Conservation (phyloP, 495 filamentous ascomycete species). For the Tuber calosporum region DNA sequence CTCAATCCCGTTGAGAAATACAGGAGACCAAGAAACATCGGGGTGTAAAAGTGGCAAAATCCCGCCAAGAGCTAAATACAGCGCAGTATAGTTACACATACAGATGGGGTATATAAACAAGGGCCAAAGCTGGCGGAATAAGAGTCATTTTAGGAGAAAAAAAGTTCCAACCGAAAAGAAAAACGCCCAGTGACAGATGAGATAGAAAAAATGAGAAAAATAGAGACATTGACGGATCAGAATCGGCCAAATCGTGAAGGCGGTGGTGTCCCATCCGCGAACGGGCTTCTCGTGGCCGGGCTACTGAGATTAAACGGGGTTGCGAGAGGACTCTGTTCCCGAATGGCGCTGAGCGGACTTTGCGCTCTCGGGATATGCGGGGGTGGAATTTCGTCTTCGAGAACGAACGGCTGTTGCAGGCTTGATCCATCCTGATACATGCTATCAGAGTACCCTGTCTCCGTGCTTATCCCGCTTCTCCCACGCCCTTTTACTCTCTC, state of each 20-base stretch:
- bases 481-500: constrained; percentile 5
- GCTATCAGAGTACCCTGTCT: constrained; percentile 32
- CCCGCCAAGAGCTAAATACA: background rate
- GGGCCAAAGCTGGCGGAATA: background rate
- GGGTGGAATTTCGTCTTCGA: constrained; percentile 14
- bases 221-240: background rate
- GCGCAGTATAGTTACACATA: background rate
- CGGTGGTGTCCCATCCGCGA: background rate
- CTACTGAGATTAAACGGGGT: background rate
- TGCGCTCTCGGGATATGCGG: background rate
- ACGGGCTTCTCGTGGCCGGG: background rate
- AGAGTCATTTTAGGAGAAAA: background rate
- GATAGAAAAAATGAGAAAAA: background rate
- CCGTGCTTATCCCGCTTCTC: constrained; percentile 14
- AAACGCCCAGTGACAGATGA: background rate
- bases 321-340: background rate
- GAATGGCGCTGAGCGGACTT: background rate
- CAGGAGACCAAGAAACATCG: background rate
- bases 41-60: background rate
- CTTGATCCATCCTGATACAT: constrained; percentile 23
- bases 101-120: background rate
- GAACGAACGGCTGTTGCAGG: background rate
- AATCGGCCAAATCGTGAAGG: background rate
- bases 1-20: background rate
- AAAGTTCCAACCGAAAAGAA: background rate